Base-by-base conservation (phyloP, 1,139 yeast species). In the Suhomyces bolitotheri region DNA sequence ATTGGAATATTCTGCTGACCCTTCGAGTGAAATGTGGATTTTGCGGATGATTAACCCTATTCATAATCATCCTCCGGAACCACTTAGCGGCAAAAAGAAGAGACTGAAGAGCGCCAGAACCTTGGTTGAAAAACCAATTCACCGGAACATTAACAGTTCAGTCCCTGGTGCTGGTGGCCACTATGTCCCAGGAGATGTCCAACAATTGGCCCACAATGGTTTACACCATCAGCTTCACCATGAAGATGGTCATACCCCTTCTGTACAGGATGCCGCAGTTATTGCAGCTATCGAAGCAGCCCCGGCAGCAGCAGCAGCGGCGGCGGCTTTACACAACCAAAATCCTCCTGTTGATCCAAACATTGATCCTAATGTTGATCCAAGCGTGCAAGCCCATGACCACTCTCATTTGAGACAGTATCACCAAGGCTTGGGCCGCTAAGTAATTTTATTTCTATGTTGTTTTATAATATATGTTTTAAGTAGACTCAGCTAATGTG, bases 51-150 rank as follows among this genome's bases (percentile, higher is more conserved):
- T 71, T 38, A 70, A 67, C 49, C 74, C 75, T 10, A 60, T 60
- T 29, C 76, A 71, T 51, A 70, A 69, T 49, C 76, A 71, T 47
- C 58, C 75, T 2, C 69, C 75, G 11, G 76, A 71, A 52, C 73
- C 74, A 19, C 53, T 56, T 28, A 49, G 49, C 36, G 45, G 53
- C n/a, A 54, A 52, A 40, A 64, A 65, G 47, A 68, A 66, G 53
- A 58, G 71, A 46, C 58, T 62, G 42, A 67, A 68, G 50, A 60
- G 56, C 47, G 52, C 71, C 23, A 54, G 76, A 40, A 65, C 72
- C 7, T 61, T 71, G 49, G 76, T 71, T 10, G 73, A 71, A 46
- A 71, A 70, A 50, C 76, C 76, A 3, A 53, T 69, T 44, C 67
- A 67, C 50, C 60, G 71, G 30, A 43, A 40, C 17, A 31, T 41